Evolutionary conservation across 2,329 filamentous ascomycete genomes (phyloP), one percentile per base, ranked within the genome.

Genomic region (Diaporthe vexans): DNA sequence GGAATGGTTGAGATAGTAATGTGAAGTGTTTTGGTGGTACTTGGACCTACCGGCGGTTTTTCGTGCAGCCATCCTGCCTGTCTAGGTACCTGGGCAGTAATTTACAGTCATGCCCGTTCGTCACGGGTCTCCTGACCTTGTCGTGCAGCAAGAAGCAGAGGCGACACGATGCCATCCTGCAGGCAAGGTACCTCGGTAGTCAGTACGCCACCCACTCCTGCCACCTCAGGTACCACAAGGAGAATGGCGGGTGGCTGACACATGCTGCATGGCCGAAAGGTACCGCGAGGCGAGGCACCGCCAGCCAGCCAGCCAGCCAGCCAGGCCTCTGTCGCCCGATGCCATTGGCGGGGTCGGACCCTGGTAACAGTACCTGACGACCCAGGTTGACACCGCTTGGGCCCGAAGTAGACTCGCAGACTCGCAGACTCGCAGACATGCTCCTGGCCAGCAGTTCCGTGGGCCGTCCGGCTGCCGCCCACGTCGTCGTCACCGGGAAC

Each of bases 101-200:
- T 52, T 8, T 29, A 67, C 61, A 52, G 61, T 37, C 61, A 67
- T 52, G 61, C 61, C 33, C 52, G 61, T 46, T 52, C 29, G 61
- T 67, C 61, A 52, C 46, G 61, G 63, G 63, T 68, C 63, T 68
- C 29, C 63, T 54, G 63, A 54, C 63, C 48, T 68, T n/a, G 63
- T 68, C n/a, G 63, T 54, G 63, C 63, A 54, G 63, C 48, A 68
- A 35, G 48, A 68, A 54, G 48, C 63, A 52, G 48, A 15, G 33
- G 40, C 59, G 59, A 63, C 21, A 26, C 26, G 40, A 65, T 33
- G 7, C 17, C 24, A 15, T 19, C 26, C 19, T 29, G 37, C 7
- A n/a, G 19, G 1, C 13, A 48, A 48, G 19, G 43, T 61, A 48
- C 24, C 58, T 33, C 59, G 15, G 48, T 54, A 43, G 13, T 43